Base-by-base conservation (phyloP, 2,329 filamentous ascomycete genomes). In the Metarhizium guizhouense region DNA sequence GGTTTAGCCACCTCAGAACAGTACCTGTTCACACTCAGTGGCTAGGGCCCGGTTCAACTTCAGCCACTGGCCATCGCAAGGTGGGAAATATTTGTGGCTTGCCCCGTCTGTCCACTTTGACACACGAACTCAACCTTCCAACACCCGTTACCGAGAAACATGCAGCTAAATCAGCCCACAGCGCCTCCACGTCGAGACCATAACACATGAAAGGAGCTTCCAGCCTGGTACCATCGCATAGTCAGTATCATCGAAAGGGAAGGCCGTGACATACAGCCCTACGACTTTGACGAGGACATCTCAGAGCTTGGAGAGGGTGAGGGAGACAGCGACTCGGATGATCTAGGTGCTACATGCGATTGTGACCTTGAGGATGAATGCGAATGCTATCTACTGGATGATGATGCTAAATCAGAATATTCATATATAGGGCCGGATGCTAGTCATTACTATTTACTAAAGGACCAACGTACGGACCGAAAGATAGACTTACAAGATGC, bases 351-450 rank as follows among this genome's bases (percentile, higher is more conserved):
- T 14, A 2, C 11, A 3, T 49, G 47, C 47, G 16, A 49, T 25
- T 49, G 47, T 16, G 14, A 34, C 10, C 14, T 13, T 34, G 47
- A 49, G 11, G 20, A 20, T 29, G 20, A 49, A 30, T 49, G 47
- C 47, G 4, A 49, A 49, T 49, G 47, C 47, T 10, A 49, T 16
- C 7, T 7, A 18, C 25, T 29, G 45, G 45, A 53, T 10, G 40
- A 43, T 14, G 40, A n/a, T n/a, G 40, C 8, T 7, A 40, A 49
- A 36, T 54, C 53, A 7, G 51, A 53, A 40, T 20, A 43, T 30
- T 56, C 54, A 10, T 53, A 53, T 34, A 38, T 43, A 6, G 54
- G 51, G 4, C 53, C 54, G 11, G 54, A 50, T 20, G 51, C 51
- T 14, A 45, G 42, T 2, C 49, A 40, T 29, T 56, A 56, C 38